A percentile compares a stretch with the other conserved stretches of the same genome.
Evolutionary conservation across 495 filamentous ascomycete species (phyloP).

Genomic region (Penicillium simplicissimum): DNA sequence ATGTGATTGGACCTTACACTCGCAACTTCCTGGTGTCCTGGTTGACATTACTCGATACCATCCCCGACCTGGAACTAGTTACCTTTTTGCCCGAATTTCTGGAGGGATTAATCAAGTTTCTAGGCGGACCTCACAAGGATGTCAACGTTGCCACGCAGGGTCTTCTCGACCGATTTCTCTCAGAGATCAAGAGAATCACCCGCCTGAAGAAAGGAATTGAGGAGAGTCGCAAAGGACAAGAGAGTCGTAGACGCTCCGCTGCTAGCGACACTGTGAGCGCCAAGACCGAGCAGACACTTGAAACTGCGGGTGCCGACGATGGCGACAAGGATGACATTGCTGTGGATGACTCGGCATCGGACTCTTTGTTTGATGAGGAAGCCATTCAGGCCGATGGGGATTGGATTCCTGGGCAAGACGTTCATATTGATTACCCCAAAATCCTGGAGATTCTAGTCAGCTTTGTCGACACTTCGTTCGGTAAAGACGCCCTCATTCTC

Average conservation of each 20-base stretch:
- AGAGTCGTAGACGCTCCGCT: constrained; percentile 65
- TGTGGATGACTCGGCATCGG: constrained; percentile 60
- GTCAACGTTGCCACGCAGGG: constrained; percentile 90
- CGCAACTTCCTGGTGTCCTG: constrained; percentile 93
- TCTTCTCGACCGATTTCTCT: constrained; percentile 87
- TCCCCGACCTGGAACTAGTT: constrained; percentile 95
- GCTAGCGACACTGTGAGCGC: constrained; percentile 64
- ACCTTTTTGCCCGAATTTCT: constrained; percentile 90
- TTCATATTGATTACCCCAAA: constrained; percentile 88
- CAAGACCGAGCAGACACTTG: constrained; percentile 49
- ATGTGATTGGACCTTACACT: constrained; percentile 91
- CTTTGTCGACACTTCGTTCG: constrained; percentile 81
- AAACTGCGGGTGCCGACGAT: constrained; percentile 29
- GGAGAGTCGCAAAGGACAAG: constrained; percentile 73
- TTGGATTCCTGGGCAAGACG: constrained; percentile 97
- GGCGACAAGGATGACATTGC: constrained; percentile 47
- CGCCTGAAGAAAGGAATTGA: constrained; percentile 88
- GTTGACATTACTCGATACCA: constrained; percentile 93
- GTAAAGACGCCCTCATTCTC: constrained; percentile 40
- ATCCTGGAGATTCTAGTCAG: constrained; percentile 90
- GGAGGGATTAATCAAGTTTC: constrained; percentile 85
- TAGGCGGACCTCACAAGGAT: constrained; percentile 88
- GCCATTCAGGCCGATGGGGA: constrained; percentile 73
- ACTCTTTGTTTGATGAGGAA: constrained; percentile 60
- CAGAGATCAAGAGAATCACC: constrained; percentile 93